phyloP scores from a whole-genome alignment of 306 rosid genomes.

The Medicago ruthenica region DNA sequence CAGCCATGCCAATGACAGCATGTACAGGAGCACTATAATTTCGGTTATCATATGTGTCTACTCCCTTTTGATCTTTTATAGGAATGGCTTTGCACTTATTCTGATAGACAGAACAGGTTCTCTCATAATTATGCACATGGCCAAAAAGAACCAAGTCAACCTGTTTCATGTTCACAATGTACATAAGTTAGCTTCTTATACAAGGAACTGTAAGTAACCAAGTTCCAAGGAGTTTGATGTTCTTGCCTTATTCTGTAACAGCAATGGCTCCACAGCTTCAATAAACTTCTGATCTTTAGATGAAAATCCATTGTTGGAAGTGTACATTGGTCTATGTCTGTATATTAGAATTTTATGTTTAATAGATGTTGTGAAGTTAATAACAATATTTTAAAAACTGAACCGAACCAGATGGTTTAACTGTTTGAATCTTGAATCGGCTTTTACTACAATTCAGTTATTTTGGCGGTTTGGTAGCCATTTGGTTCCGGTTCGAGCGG shows the following conservation, averaged over 20 bases:
- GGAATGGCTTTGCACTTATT: slow-evolving; percentile 66
- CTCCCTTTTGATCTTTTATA: slow-evolving; percentile 57
- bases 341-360: slow-evolving; percentile 23
- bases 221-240: background rate
- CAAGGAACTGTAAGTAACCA: background rate
- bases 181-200: slow-evolving; percentile 6
- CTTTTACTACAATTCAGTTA: background rate
- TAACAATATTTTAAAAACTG: background rate
- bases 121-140: slow-evolving; percentile 88
- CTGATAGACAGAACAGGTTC: slow-evolving; percentile 71
- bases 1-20: slow-evolving; percentile 86
- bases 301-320: slow-evolving; percentile 38
- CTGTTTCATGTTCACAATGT: slow-evolving; percentile 50
- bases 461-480: background rate
- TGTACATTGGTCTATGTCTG: slow-evolving; percentile 95
- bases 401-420: background rate
- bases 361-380: background rate
- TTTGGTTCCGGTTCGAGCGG: background rate
- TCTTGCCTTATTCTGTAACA: slow-evolving; percentile 62
- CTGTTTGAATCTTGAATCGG: background rate
- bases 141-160: slow-evolving; percentile 82
- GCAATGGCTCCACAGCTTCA: slow-evolving; percentile 68
- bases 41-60: slow-evolving; percentile 68
- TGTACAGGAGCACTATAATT: slow-evolving; percentile 87
- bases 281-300: slow-evolving; percentile 43